Evolutionary conservation across 495 filamentous ascomycete species (phyloP), one percentile per base, ranked within the genome.

Genomic region (Penicillium alfredii): DNA sequence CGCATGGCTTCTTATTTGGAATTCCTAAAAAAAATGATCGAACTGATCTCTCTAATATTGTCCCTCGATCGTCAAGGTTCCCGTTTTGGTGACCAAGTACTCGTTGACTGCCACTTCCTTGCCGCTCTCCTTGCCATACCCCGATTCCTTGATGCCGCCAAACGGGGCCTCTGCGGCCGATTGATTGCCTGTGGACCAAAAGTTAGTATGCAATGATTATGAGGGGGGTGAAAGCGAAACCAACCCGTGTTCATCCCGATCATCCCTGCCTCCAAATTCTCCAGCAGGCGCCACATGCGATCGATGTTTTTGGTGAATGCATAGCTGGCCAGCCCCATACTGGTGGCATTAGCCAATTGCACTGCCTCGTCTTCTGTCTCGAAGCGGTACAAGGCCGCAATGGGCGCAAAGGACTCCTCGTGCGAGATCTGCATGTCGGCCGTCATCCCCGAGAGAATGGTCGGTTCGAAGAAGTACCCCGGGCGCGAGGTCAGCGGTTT

Each of bases 201-300:
- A n/a, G 31, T 45, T 26, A 46, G 31, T 17, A 14, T 2, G 4
- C 1, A 22, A 20, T 18, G 8, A 21, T 31, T 8, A 6, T 40
- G 19, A n/a, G 10, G 14, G 5, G 12, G 29, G 10, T 7, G 9
- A 5, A 28, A 8, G 6, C 4, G 24, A 11, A n/a, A 45, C 47
- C 32, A 37, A 74, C 80, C 78, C 25, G 74, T 80, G 40, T 84
- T 82, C 63, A 84, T 50, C 4, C 78, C 82, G 40, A 87, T 79
- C 81, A 87, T 86, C 1, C 82, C 82, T 2, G 82, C 80, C 51
- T 87, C 82, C 21, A 87, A 57, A 33, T 81, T 82, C 60, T 86
- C 82, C 45, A 84, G 62, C 48, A 87, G 51, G 31, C 82, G 63
- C 82, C 81, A 86, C 44, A 78, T 66, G 1, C 82, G 74, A 50